phyloP scores from a whole-genome alignment of 2,329 filamentous ascomycete species.

The Phialophora tarda region DNA sequence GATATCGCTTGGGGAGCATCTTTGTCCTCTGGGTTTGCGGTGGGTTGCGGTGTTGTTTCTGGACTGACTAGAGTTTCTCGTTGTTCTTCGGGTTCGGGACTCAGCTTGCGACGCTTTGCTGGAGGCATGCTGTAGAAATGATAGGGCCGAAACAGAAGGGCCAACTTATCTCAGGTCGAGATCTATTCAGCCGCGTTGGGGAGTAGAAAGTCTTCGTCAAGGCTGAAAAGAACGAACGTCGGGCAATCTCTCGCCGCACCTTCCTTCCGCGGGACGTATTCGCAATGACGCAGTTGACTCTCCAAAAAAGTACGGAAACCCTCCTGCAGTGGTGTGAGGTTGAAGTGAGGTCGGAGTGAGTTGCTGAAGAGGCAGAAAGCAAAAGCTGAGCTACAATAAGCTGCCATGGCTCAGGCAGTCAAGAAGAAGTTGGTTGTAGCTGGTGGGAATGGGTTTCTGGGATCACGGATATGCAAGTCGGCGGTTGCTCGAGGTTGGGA shows the following conservation, averaged over 20 bases:
- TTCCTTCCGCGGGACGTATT: conserved; percentile 13
- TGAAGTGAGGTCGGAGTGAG: not conserved
- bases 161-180: not conserved
- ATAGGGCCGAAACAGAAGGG: not conserved
- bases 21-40: not conserved
- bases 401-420: conserved; percentile 43
- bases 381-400: not conserved
- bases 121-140: conserved; percentile 25
- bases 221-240: not conserved
- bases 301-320: conserved; percentile 22
- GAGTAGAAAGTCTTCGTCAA: not conserved
- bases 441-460: conserved; percentile 90
- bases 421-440: conserved; percentile 86
- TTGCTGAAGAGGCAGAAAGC: not conserved
- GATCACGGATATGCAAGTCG: conserved; percentile 84
- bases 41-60: not conserved
- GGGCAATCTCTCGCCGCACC: conserved; percentile 24
- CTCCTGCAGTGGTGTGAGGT: not conserved
- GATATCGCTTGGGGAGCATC: conserved; percentile 3
- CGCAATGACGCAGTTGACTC: conserved; percentile 30
- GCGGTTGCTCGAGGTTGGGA: conserved; percentile 86
- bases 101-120: conserved; percentile 35
- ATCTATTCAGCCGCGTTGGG: not conserved
- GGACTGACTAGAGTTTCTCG: not conserved
- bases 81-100: conserved; percentile 21